Evolutionary conservation across 768 basidiomycete species (phyloP).

Genomic region (Tulasnella sp.): DNA sequence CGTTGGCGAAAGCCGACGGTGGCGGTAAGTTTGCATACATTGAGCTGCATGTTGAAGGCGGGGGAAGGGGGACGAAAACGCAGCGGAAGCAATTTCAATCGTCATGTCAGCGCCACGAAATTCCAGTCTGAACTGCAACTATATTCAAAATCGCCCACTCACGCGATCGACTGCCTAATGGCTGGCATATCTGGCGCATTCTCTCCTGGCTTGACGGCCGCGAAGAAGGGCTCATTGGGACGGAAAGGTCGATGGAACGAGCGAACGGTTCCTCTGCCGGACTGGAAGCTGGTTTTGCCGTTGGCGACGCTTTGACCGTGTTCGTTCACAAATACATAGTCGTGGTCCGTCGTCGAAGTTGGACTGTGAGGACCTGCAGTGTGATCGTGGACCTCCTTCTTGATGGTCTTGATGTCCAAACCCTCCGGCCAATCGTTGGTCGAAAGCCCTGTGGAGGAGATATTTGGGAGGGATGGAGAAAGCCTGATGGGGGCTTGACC

Average conservation of each 20-base stretch:
- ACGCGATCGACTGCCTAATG: neutral
- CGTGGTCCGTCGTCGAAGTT: neutral
- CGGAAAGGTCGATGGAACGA: neutral
- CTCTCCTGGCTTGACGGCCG: neutral
- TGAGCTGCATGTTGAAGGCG: neutral
- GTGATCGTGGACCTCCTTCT: neutral
- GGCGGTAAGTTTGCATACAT: slow-evolving; percentile 42
- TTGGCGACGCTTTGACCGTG: neutral
- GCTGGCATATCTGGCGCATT: neutral
- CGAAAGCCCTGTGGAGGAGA: slow-evolving; percentile 53
- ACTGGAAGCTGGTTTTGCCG: neutral
- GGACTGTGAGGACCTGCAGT: neutral
- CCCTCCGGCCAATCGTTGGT: slow-evolving; percentile 55
- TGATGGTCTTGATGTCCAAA: slow-evolving; percentile 44
- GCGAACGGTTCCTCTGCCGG: neutral
- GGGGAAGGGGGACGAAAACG: neutral
- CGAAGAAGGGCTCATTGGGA: neutral
- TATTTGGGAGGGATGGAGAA: slow-evolving; percentile 73
- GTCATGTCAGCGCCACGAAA: neutral
- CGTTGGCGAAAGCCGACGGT: slow-evolving; percentile 29
- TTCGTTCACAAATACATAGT: neutral
- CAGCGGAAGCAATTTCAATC: neutral
- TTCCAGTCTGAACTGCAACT: neutral
- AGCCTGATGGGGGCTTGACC: slow-evolving; percentile 45
- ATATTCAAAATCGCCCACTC: neutral